Evolutionary conservation across 192 early-diverging fungal species (phyloP), one percentile per base, ranked within the genome.

Genomic region (Phlyctochytrium planicorne): DNA sequence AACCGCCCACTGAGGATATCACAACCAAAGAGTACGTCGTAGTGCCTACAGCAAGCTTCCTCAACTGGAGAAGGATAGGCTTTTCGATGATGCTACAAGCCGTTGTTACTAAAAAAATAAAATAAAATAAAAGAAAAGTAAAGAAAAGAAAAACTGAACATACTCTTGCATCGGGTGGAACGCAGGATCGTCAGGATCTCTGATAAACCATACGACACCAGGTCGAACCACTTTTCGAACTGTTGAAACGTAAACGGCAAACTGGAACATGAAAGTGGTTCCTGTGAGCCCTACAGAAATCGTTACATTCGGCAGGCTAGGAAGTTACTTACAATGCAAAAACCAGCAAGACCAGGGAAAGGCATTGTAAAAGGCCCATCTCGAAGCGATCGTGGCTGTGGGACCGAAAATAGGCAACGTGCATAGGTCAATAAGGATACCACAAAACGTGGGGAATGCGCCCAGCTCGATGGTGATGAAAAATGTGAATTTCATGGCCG

Each of bases 121-220:
- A 20, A 6, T 47, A n/a, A n/a, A n/a, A n/a, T n/a, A n/a, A n/a
- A n/a, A n/a, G n/a, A n/a, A n/a, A n/a, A n/a, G n/a, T n/a, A n/a
- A n/a, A n/a, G n/a, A n/a, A n/a, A n/a, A n/a, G n/a, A n/a, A n/a
- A n/a, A n/a, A n/a, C n/a, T n/a, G n/a, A n/a, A 20, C 40, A 14
- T 47, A 47, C 40, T 99, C 97, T 59, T 90, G 87, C 66, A 99
- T 91, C 3, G 95, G 93, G 70, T 94, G 89, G 73, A 96, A 96
- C 33, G 93, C 88, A 24, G 94, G 92, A 71, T 99, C 97, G 55
- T 93, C 95, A 1, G 95, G 96, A 68, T 99, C 96, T 52, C 95
- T 88, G 61, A 99, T 93, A 71, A 98, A 98, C 97, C 97, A 99
- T 84, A 99, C 85, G 29, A 97, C 92, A 23, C 97, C 97, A 1